Base-by-base conservation (phyloP, 1,139 yeast genomes). In the Meyerozyma sp. region DNA sequence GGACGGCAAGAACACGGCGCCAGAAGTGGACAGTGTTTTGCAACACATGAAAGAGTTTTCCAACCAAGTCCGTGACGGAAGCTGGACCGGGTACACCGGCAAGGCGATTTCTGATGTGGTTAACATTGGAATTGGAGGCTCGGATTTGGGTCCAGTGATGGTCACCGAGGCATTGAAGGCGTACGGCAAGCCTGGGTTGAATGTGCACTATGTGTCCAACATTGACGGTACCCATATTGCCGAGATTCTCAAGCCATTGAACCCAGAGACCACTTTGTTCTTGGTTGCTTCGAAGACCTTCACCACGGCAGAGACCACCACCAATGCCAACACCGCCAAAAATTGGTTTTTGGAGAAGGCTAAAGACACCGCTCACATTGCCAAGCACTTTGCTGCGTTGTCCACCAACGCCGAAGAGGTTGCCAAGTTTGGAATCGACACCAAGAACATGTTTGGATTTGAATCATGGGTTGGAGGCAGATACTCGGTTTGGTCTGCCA, bases 381-480 rank as follows among this genome's bases (percentile, higher is more conserved):
- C 98, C 48, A 90, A 91, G 77, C 98, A 93, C 76, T 93, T 93
- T 63, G 98, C 84, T 56, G 98, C 98, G 46, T 78, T 93, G 56
- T 88, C 96, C 49, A 93, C 98, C 53, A 93, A 93, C 66, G 95
- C 90, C 51, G 73, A 70, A 45, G 97, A 86, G 69, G 98, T 93
- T 50, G 77, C 83, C 58, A 86, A 88, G 71, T 93, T 93, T 61
- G 98, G 98, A 61, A 93, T 93, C 56, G 98, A 93, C 75, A 82
- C 96, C 65, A 85, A 83, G 68, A 93, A 93, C 77, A 93, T 93
- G 98, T 93, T 93, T 71, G 98, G 95, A 49, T 93, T 93, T 62
- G 97, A 90, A 69, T 84, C 75, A 74, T 93, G 98, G 98, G 98
- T 93, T 51, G 98, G 98, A 62, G 98, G 98, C 62, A 85, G 98